Base-by-base conservation (phyloP, 768 basidiomycete genomes). In the Boletus rubescentipes region DNA sequence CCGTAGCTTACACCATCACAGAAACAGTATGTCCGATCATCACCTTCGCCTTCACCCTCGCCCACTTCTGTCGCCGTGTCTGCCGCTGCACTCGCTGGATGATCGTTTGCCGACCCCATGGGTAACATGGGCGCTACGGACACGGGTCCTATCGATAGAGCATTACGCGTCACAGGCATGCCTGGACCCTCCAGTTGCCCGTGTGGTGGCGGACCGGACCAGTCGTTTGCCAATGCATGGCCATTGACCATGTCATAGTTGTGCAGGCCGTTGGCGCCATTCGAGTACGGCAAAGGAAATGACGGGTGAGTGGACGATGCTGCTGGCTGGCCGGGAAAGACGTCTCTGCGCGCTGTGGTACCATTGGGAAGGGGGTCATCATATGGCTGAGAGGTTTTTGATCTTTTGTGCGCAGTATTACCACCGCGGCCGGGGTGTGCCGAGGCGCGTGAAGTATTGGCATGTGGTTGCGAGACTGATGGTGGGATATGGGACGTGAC, bases 1-100 rank as follows among this genome's bases (percentile, higher is more conserved):
- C 94, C 94, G 62, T 87, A 94, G 64, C 91, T 93, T 55, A 85
- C 79, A 16, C 87, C 77, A 60, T 90, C 79, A 70, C 94, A 98
- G 75, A 86, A 79, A 72, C 94, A 98, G 66, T 98, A 96, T 14
- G 80, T 79, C 62, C 77, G 82, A 63, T 83, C 79, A 42, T 80
- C 80, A 16, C 73, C 78, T 43, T 79, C 80, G 5, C 79, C 89
- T 38, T 86, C 89, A 0, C 72, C 75, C 5, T 67, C 69, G 1
- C 65, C 78, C 15, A 77, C 83, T 36, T 78, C 82, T 2, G 72
- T 77, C 11, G 74, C 80, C 38, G 62, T 62, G 46, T 70, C 67
- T 23, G 73, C 71, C 5, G 76, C 73, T 23, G 67, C 73, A n/a
- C 69, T 68, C 21, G 70, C 67, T 9, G 66, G 66, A 16, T 68